A percentile compares a stretch with the other conserved stretches of the same genome.
Evolutionary conservation across 2,329 filamentous ascomycete genomes (phyloP).

Genomic region (Daldinia sp.): DNA sequence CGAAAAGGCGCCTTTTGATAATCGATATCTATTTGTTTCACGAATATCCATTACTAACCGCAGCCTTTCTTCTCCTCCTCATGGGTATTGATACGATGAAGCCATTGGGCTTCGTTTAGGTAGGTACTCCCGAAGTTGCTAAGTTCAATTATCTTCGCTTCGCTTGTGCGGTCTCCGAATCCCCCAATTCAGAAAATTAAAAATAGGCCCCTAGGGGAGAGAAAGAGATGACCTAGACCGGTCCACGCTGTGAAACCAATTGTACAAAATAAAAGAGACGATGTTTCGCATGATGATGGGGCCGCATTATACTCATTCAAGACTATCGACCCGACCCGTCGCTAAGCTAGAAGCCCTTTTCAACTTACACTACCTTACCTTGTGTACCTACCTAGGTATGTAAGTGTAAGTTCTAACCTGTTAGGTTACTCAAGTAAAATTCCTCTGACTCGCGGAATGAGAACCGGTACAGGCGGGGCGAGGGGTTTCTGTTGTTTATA

Average conservation of each 20-base stretch:
- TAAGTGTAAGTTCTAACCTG: neutral
- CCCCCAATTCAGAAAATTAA: conserved; percentile 21
- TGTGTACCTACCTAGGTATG: neutral
- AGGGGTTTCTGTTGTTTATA: conserved; percentile 13
- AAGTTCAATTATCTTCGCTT: conserved; percentile 6
- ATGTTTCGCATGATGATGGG: conserved; percentile 23
- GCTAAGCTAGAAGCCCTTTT: conserved; percentile 2
- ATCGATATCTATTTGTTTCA: conserved; percentile 2
- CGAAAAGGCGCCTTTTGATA: neutral
- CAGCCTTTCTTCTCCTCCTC: neutral
- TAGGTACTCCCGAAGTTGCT: conserved; percentile 38
- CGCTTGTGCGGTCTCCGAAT: conserved; percentile 23
- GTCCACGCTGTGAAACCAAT: conserved; percentile 40
- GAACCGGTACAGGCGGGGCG: conserved; percentile 17
- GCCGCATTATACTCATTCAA: conserved; percentile 20
- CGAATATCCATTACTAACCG: conserved; percentile 8
- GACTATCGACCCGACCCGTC: conserved; percentile 33
- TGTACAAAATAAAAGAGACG: neutral
- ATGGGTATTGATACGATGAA: conserved; percentile 21
- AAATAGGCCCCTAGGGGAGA: neutral
- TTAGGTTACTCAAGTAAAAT: conserved; percentile 2
- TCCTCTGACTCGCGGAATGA: conserved; percentile 9
- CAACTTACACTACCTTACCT: neutral
- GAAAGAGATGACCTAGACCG: conserved; percentile 25
- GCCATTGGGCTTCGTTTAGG: conserved; percentile 31